Evolutionary conservation across 345 rosid genomes (phyloP), one percentile per base, ranked within the genome.

Genomic region (Populus euphratica): DNA sequence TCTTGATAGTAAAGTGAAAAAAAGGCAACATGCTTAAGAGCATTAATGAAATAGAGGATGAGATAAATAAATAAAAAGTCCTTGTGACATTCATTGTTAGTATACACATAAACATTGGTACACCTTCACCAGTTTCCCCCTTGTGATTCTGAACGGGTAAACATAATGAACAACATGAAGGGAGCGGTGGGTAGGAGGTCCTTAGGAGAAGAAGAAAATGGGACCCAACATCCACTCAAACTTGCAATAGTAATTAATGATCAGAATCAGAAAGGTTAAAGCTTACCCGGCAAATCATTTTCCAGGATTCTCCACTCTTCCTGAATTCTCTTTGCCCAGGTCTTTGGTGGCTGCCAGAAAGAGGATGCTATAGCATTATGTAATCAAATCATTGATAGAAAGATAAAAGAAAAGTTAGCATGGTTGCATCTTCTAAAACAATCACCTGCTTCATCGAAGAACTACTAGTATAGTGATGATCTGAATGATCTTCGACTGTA

Each of bases 241-340:
- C 63, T 59, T n/a, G 13, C 25, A 11, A 11, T 59, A 1, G 29
- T 23, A 11, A 59, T 10, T 59, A 65, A 7, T 31, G 69, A 65
- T 29, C n/a, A 36, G 29, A 79, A 68, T 56, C 36, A 10, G 14
- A 74, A 69, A 36, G 67, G 31, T 33, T 39, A 35, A 73, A 54
- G 79, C 76, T 47, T 66, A 92, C 99, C 98, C 50, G 99, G 98
- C 89, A 95, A 87, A 85, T 93, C 96, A 72, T 92, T 88, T 85
- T 90, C 92, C 72, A 93, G 88, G 69, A 87, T 91, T 85, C 47
- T 89, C 99, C 99, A 95, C 83, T 95, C 99, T 8, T 92, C 96
- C 83, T 88, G 94, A 78, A 93, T 91, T 84, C 83, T 92, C 83
- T 86, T 92, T 13, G 83, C 86, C 98, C 96, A 95, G 4, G 71